A percentile compares a stretch with the other conserved stretches of the same genome.
These are phyloP conservation scores for Aspergillus proliferans DNA, from an alignment of 2,329 filamentous ascomycete species.

Conservation along the genomic window DNA sequence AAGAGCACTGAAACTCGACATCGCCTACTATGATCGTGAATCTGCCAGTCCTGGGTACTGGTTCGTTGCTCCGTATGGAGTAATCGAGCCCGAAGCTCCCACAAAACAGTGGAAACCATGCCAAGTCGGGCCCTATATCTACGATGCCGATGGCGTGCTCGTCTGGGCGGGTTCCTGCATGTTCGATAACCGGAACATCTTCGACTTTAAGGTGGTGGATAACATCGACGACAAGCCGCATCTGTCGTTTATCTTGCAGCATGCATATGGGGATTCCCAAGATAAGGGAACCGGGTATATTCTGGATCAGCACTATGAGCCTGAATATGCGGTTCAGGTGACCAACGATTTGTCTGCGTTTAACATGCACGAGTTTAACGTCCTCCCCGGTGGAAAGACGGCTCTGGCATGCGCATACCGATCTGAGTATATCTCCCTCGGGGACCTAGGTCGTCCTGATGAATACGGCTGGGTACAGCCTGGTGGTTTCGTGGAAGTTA, in stretches of 20 bases:
- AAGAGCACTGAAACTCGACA: constrained; percentile 20
- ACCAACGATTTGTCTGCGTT: constrained; percentile 23
- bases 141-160: constrained; percentile 44
- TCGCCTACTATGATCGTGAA: constrained; percentile 21
- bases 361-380: constrained; percentile 39
- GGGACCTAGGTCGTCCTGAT: constrained; percentile 25
- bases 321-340: constrained; percentile 35
- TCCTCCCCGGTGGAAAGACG: constrained; percentile 30
- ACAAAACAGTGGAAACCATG: constrained; percentile 31
- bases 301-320: constrained; percentile 42
- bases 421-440: constrained; percentile 16
- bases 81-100: constrained; percentile 16
- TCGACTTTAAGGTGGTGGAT: constrained; percentile 42
- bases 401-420: constrained; percentile 27
- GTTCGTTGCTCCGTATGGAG: constrained; percentile 43
- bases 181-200: constrained; percentile 42
- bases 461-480: constrained; percentile 26
- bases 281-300: constrained; percentile 45
- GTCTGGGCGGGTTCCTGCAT: constrained; percentile 45
- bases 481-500: constrained; percentile 34
- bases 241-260: constrained; percentile 43
- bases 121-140: constrained; percentile 46
- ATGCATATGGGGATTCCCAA: constrained; percentile 26
- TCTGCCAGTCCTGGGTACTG: constrained; percentile 40
- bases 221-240: constrained; percentile 40